Base-by-base conservation (phyloP, 805 yeast genomes). In the Wickerhamomyces sydowiorum region DNA sequence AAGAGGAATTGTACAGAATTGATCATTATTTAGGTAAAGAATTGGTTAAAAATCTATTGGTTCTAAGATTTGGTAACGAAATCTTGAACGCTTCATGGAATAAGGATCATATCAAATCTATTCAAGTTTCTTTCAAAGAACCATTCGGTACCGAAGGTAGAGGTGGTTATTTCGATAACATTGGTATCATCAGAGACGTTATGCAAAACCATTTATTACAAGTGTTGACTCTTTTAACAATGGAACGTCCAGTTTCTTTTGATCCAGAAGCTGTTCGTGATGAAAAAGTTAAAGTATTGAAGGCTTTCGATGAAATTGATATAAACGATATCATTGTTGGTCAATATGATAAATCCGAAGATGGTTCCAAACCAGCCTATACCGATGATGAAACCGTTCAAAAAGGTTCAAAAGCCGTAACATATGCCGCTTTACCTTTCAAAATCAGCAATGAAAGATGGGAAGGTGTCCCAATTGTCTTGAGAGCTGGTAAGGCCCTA, bases 111-210 rank as follows among this genome's bases (percentile, higher is more conserved):
- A 80, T 93, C 58, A 73, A 79, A 48, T 77, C 82, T 31, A 81
- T 93, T 48, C 96, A 91, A 71, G 80, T 93, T 52, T 77, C 91
- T 13, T 91, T 93, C 74, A 93, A 93, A 70, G 99, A 93, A 70
- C 87, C 93, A n/a, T 93, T 93, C 56, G 99, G 99, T 42, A 93
- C 99, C 32, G 96, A 93, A 68, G 99, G 99, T 43, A 80, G 99
- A 62, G 99, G 99, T 53, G 99, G 99, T 30, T 93, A 93, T 70
- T 93, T 93, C 59, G 98, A 93, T 66, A 72, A 75, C 42, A 88
- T 90, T 57, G 99, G 99, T 45, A 93, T 93, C 60, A 86, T 93
- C 53, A 80, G 99, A 65, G 99, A 93, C 61, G 98, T 93, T 37
- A 91, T 93, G 88, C 99, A 93, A 72, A 93, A 93, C 74, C 99